Conservation (phyloP, 2,329 filamentous ascomycete species). For the Scorias spongiosa region DNA sequence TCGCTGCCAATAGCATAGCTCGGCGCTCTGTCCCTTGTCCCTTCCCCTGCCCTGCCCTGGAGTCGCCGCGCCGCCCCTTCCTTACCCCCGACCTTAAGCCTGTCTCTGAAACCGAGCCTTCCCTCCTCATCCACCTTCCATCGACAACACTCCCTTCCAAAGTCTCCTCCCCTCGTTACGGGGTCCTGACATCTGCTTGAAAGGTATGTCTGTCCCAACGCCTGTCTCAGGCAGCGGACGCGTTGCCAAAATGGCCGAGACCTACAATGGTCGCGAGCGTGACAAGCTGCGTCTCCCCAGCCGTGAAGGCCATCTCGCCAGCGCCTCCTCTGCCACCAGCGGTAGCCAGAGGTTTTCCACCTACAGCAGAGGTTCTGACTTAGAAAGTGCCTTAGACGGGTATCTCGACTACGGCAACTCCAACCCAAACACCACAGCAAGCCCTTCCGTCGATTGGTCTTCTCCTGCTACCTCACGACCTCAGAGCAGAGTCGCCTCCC, state of each 20-base stretch:
- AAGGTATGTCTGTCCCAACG: background rate
- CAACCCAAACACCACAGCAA: background rate
- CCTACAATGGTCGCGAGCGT: background rate
- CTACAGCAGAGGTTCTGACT: background rate
- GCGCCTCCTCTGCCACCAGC: background rate
- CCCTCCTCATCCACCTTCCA: background rate
- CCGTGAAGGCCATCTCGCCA: background rate
- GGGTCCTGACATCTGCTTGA: background rate
- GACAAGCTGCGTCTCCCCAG: background rate
- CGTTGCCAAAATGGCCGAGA: background rate
- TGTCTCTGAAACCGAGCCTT: too few relatives aligned
- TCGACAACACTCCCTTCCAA: background rate
- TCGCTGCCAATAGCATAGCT: too few relatives aligned
- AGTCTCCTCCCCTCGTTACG: background rate
- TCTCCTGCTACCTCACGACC: background rate
- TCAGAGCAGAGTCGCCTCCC: background rate
- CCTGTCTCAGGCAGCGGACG: background rate
- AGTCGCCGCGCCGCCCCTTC: too few relatives aligned
- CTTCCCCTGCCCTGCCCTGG: too few relatives aligned
- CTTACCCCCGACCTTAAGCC: too few relatives aligned
- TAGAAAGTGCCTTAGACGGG: background rate
- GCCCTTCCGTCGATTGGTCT: background rate
- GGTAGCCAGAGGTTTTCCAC: background rate
- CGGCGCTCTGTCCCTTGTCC: too few relatives aligned
- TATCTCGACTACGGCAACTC: background rate